Percentiles rank a stretch among this genome's conserved stretches.
Conservation (phyloP, 164 flowering plant species). For the Vitis cinerea region DNA sequence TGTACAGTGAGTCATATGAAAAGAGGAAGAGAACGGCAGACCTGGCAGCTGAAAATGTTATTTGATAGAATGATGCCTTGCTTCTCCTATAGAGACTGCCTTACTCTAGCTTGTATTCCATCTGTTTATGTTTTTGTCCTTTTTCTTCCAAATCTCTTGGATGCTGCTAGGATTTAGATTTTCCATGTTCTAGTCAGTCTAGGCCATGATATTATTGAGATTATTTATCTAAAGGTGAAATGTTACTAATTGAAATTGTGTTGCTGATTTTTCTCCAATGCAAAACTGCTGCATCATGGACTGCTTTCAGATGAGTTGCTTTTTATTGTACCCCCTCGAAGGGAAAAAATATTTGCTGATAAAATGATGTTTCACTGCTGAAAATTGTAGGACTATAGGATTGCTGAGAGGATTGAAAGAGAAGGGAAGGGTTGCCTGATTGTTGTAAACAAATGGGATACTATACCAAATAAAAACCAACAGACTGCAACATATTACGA, state of each 20-base stretch:
- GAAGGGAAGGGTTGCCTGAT: conserved; percentile 98
- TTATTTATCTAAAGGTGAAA: too few species aligned
- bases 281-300: background rate
- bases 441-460: conserved; percentile 99
- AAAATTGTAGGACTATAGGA: conserved; percentile 67
- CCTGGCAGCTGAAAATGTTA: too few species aligned
- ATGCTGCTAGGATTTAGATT: background rate
- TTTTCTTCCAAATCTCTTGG: background rate
- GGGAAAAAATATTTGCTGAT: too few species aligned
- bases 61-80: too few species aligned
- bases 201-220: too few species aligned
- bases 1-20: too few species aligned
- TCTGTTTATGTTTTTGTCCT: too few species aligned
- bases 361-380: background rate
- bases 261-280: background rate
- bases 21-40: too few species aligned
- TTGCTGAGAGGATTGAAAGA: conserved; percentile 91
- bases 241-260: background rate
- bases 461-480: conserved; percentile 88
- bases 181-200: background rate
- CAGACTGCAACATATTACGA: conserved; percentile 80
- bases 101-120: too few species aligned
- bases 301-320: background rate
- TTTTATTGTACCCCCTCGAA: background rate
- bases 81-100: too few species aligned